phyloP scores from a whole-genome alignment of 176 grass and related monocot genomes.

The Metroxylon sagu region DNA sequence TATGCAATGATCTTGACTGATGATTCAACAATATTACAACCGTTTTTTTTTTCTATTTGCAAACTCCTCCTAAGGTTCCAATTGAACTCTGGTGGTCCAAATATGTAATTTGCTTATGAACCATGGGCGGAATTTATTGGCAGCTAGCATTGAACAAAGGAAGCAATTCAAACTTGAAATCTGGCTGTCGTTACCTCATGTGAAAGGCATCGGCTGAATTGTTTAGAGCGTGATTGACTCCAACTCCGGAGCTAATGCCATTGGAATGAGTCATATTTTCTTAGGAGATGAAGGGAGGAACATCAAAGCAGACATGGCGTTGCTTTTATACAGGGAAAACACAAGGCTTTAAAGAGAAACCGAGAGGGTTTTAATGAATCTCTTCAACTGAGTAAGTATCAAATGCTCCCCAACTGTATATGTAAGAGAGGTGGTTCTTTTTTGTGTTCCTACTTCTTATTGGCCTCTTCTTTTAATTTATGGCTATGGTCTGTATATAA shows the following conservation, averaged over 20 bases:
- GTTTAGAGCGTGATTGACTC: slow-evolving; percentile 31
- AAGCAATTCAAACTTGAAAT: too few relatives aligned
- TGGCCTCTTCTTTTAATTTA: neutral
- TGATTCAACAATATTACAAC: too few relatives aligned
- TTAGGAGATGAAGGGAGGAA: slow-evolving; percentile 6
- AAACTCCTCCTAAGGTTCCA: too few relatives aligned
- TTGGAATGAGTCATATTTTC: slow-evolving; percentile 39
- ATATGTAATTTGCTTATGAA: too few relatives aligned
- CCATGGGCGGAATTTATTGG: too few relatives aligned
- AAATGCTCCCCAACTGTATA: neutral
- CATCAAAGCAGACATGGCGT: slow-evolving; percentile 16
- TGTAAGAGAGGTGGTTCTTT: neutral
- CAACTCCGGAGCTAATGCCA: slow-evolving; percentile 23
- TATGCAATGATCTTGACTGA: too few relatives aligned
- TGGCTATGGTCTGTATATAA: neutral
- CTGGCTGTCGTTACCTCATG: too few relatives aligned
- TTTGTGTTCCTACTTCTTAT: neutral
- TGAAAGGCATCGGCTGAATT: too few relatives aligned
- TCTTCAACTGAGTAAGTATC: slow-evolving; percentile 4
- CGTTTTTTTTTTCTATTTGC: too few relatives aligned
- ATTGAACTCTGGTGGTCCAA: too few relatives aligned
- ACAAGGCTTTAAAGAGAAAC: neutral
- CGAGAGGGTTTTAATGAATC: slow-evolving; percentile 8
- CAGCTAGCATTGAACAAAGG: too few relatives aligned
- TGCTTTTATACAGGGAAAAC: neutral